Evolutionary conservation across 306 rosid genomes (phyloP).

Genomic region (Pterocarpus macrocarpus): DNA sequence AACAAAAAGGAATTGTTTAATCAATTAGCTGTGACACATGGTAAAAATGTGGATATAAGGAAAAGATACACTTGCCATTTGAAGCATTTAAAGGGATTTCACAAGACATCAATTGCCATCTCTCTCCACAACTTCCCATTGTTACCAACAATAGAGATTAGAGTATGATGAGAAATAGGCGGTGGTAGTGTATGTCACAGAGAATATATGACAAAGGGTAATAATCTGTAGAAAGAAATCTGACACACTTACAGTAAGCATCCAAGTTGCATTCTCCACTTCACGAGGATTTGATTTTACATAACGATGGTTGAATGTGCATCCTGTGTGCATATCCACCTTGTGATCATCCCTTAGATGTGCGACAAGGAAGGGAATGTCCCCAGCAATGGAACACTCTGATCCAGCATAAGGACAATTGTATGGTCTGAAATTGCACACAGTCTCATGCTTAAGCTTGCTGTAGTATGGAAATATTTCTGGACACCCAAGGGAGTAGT

Average conservation of each 20-base stretch:
- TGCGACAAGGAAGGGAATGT: slow-evolving; percentile 80
- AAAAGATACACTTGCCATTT: not conserved
- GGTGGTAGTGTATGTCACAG: not conserved
- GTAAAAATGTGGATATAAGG: not conserved
- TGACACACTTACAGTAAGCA: slow-evolving; percentile 79
- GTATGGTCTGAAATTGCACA: slow-evolving; percentile 88
- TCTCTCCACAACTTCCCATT: not conserved
- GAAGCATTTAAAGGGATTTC: not conserved
- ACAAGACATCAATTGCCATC: not conserved
- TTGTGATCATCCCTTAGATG: slow-evolving; percentile 91
- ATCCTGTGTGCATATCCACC: slow-evolving; percentile 95
- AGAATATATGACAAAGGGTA: slow-evolving; percentile 2
- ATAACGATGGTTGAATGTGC: slow-evolving; percentile 92
- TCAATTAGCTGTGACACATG: not conserved
- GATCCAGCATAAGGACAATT: slow-evolving; percentile 93
- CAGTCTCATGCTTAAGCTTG: slow-evolving; percentile 83
- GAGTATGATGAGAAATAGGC: not conserved
- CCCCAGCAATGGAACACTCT: slow-evolving; percentile 81
- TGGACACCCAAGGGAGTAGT: slow-evolving; percentile 81
- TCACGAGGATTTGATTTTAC: slow-evolving; percentile 95
- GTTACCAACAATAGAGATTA: not conserved
- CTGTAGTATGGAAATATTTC: slow-evolving; percentile 90
- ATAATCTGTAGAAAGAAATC: not conserved
- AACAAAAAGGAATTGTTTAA: not conserved
- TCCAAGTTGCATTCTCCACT: slow-evolving; percentile 96